Evolutionary conservation across 805 yeast species (phyloP).

Genomic region (Candida schatavii): DNA sequence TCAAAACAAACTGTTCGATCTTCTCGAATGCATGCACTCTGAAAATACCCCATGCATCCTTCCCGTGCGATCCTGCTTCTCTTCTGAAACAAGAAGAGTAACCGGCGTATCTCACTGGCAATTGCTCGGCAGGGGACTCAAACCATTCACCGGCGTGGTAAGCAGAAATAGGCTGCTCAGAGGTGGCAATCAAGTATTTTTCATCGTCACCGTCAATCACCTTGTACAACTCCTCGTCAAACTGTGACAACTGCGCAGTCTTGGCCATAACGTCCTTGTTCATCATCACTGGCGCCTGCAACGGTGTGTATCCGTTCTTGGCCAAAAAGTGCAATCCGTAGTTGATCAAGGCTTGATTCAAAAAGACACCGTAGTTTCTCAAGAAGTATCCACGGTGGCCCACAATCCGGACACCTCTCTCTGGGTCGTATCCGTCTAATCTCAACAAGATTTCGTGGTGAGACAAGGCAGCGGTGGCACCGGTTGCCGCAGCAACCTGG

Average conservation of each 20-base stretch:
- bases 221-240: constrained; percentile 97
- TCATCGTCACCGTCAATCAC: constrained; percentile 97
- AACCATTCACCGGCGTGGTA: constrained; percentile 98
- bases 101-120: constrained; percentile 96
- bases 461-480: constrained; percentile 73
- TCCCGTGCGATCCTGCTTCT: constrained; percentile 99
- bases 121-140: constrained; percentile 93
- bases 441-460: constrained; percentile 94
- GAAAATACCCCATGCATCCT: constrained; percentile 99
- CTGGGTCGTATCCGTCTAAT: constrained; percentile 97
- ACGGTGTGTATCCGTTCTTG: constrained; percentile 74
- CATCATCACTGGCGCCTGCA: constrained; percentile 99
- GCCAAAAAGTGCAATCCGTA: constrained; percentile 87
- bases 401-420: constrained; percentile 94
- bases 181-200: constrained; percentile 95
- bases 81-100: constrained; percentile 98
- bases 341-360: constrained; percentile 97
- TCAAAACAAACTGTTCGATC: constrained; percentile 91
- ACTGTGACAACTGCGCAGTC: constrained; percentile 96
- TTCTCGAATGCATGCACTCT: constrained; percentile 98
- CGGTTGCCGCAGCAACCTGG: constrained; percentile 72
- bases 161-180: constrained; percentile 98
- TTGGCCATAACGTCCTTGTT: constrained; percentile 99
- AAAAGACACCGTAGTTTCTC: constrained; percentile 92
- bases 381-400: constrained; percentile 99